Percentiles rank a stretch among this genome's conserved stretches.
Evolutionary conservation across 805 yeast species (phyloP).

Genomic region (Yamadazyma kitorensis): DNA sequence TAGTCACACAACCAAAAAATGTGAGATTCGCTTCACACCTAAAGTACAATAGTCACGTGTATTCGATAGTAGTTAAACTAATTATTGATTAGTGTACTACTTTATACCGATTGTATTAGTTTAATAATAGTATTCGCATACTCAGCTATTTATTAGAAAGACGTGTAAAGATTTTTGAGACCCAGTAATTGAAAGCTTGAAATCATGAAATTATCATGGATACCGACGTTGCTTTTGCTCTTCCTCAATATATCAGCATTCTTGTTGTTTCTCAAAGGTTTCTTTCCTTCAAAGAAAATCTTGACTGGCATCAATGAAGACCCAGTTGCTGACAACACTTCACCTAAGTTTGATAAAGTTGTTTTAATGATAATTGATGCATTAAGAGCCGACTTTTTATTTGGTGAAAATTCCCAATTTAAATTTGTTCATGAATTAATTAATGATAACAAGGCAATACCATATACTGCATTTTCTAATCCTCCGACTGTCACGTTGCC

Average conservation of each 20-base stretch:
- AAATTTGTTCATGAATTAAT: slow-evolving; percentile 61
- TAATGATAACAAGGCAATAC: slow-evolving; percentile 67
- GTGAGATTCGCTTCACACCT: too few relatives aligned
- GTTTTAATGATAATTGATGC: slow-evolving; percentile 92
- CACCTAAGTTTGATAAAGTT: slow-evolving; percentile 59
- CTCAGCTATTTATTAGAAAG: too few relatives aligned
- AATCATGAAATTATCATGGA: slow-evolving; percentile 8
- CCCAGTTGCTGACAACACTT: slow-evolving; percentile 20
- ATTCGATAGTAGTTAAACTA: too few relatives aligned
- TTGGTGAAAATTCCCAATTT: slow-evolving; percentile 64
- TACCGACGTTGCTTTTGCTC: slow-evolving; percentile 4
- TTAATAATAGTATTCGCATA: too few relatives aligned
- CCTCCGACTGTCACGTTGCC: slow-evolving; percentile 98
- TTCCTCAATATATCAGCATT: slow-evolving; percentile 42
- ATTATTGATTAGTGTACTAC: too few relatives aligned
- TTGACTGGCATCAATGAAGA: slow-evolving; percentile 55
- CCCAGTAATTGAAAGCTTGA: too few relatives aligned
- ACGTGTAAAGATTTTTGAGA: too few relatives aligned
- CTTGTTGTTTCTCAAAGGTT: slow-evolving; percentile 70
- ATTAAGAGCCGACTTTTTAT: slow-evolving; percentile 83
- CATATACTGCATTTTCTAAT: slow-evolving; percentile 86
- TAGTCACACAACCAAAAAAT: too few relatives aligned
- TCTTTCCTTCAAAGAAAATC: slow-evolving; percentile 86
- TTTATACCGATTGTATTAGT: too few relatives aligned
- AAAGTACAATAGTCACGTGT: too few relatives aligned